Evolutionary conservation across 768 basidiomycete genomes (phyloP).

Genomic region (Nidula microcarpa): DNA sequence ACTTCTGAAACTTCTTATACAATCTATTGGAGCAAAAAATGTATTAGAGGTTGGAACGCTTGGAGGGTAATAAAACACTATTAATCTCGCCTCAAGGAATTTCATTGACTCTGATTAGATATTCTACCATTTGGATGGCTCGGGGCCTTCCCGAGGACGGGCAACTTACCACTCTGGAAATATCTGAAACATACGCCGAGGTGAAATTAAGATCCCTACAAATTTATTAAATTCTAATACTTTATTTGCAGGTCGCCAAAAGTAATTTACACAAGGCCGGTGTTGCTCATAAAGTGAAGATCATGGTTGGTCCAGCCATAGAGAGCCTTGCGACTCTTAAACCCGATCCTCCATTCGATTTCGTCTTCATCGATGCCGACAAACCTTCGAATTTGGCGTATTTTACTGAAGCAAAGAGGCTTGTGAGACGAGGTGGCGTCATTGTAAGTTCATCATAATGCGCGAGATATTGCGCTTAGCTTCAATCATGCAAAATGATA

Average conservation of each 20-base stretch:
- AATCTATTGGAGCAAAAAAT: constrained; percentile 38
- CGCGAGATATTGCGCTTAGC: not conserved
- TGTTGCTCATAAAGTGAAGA: constrained; percentile 40
- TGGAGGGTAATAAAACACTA: not conserved
- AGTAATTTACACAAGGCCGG: constrained; percentile 57
- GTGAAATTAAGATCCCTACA: constrained; percentile 17
- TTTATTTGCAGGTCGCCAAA: constrained; percentile 42
- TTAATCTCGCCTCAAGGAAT: not conserved
- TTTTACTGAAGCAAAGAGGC: constrained; percentile 56
- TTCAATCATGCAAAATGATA: not conserved
- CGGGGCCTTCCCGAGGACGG: constrained; percentile 48
- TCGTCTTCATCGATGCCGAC: constrained; percentile 74
- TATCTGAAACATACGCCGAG: constrained; percentile 40
- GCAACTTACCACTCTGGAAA: constrained; percentile 43
- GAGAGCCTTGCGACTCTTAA: constrained; percentile 46
- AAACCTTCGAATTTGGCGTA: constrained; percentile 54
- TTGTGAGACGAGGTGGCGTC: constrained; percentile 56
- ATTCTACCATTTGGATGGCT: constrained; percentile 43
- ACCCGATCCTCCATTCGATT: constrained; percentile 52
- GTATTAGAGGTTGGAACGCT: constrained; percentile 56
- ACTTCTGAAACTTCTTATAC: constrained; percentile 37
- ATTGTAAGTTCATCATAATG: constrained; percentile 38
- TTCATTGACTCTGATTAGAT: constrained; percentile 15
- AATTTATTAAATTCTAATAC: too few species aligned
- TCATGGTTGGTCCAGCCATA: constrained; percentile 49